Evolutionary conservation across 305 asterid species (phyloP).

Genomic region (Ilex paraguariensis): DNA sequence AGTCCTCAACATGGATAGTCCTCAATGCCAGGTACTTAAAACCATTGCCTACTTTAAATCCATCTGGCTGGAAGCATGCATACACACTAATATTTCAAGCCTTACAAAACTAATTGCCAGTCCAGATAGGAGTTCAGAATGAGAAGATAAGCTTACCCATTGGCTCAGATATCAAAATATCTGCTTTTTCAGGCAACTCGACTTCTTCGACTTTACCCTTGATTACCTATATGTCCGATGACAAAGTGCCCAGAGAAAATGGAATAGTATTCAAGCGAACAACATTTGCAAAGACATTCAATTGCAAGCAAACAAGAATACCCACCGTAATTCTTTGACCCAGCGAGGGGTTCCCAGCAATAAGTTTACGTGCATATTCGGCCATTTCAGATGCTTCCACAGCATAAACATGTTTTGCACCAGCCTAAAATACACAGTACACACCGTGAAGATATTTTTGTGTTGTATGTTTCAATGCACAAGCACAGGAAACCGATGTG

Average conservation of each 20-base stretch:
- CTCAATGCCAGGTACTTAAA: not conserved
- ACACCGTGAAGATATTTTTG: not conserved
- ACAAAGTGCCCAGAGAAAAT: not conserved
- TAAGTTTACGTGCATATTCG: constrained; percentile 80
- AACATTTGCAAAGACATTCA: constrained; percentile 11
- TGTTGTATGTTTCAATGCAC: no score
- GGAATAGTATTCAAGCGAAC: not conserved
- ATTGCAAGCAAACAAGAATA: constrained; percentile 14
- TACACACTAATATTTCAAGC: no score
- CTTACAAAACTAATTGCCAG: no score
- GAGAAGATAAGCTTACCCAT: constrained; percentile 59
- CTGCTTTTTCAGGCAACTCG: constrained; percentile 92
- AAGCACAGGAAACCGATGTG: no score
- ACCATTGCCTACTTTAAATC: not conserved
- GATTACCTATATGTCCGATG: constrained; percentile 47
- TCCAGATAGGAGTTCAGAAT: not conserved
- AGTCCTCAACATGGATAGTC: not conserved
- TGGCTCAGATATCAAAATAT: constrained; percentile 95
- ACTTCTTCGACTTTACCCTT: constrained; percentile 97
- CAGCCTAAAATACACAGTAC: constrained; percentile 45
- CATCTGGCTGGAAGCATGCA: not conserved
- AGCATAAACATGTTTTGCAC: constrained; percentile 98
- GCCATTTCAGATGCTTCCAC: constrained; percentile 99
- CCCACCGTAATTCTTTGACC: constrained; percentile 79
- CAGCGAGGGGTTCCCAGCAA: constrained; percentile 85